phyloP scores from a whole-genome alignment of 2,329 filamentous ascomycete genomes.

The Aspergillus versicolor region DNA sequence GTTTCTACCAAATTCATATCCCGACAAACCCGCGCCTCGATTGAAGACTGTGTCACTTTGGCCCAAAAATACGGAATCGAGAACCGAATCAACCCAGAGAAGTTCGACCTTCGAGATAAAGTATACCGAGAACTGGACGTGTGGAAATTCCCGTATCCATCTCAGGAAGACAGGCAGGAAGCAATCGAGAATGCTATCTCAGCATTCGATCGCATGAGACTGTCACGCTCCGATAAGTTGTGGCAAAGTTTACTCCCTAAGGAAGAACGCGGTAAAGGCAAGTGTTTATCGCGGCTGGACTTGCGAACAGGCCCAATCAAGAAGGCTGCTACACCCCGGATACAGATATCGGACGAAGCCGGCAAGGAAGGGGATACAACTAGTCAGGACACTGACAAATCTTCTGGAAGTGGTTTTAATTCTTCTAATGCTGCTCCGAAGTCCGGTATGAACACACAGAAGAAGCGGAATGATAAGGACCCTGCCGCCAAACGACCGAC shows the following conservation, averaged over 20 bases:
- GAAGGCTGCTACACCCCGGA: constrained; percentile 38
- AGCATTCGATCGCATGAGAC: constrained; percentile 61
- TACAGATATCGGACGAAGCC: constrained; percentile 38
- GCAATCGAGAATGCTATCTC: constrained; percentile 63
- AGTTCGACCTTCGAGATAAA: constrained; percentile 58
- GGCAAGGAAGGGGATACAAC: constrained; percentile 35
- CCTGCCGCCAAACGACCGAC: constrained; percentile 45
- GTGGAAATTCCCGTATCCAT: constrained; percentile 60
- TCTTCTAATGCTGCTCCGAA: constrained; percentile 25
- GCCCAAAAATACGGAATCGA: constrained; percentile 55
- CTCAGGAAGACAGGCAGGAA: constrained; percentile 54
- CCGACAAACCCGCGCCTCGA: constrained; percentile 48
- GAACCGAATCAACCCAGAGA: constrained; percentile 48
- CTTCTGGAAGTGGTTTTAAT: constrained; percentile 26
- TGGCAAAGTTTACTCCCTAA: constrained; percentile 63
- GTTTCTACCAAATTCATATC: constrained; percentile 49
- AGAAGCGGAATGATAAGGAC: constrained; percentile 41
- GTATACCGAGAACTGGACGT: constrained; percentile 62
- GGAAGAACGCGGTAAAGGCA: constrained; percentile 62
- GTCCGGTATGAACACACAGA: constrained; percentile 29
- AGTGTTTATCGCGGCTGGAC: constrained; percentile 59
- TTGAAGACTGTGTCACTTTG: constrained; percentile 49
- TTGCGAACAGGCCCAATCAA: constrained; percentile 44
- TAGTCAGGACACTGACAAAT: constrained; percentile 39
- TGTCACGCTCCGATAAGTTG: constrained; percentile 59